Percentiles rank a stretch among this genome's conserved stretches.
phyloP scores from a whole-genome alignment of 768 basidiomycete species.

The Pulveroboletus ravenelii region DNA sequence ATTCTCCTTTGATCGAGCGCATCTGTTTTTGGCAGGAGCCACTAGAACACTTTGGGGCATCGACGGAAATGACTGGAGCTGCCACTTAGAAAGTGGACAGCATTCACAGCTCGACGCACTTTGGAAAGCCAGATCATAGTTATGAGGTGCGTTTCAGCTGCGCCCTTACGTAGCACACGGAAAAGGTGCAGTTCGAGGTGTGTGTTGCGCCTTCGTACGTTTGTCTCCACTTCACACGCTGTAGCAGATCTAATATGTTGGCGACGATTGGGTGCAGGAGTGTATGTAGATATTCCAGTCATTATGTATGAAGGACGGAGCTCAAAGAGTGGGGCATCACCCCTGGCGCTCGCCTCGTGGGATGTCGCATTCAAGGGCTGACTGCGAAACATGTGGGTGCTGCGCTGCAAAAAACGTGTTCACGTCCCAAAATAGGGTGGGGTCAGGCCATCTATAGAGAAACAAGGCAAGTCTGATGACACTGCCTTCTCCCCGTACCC shows the following conservation, averaged over 20 bases:
- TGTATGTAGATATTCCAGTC: constrained; percentile 24
- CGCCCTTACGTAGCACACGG: constrained; percentile 26
- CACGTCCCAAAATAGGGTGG: constrained; percentile 24
- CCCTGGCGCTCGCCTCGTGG: constrained; percentile 31
- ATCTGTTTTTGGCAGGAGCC: constrained; percentile 33
- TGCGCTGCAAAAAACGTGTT: constrained; percentile 35
- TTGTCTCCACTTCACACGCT: constrained; percentile 17
- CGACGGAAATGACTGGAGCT: constrained; percentile 35
- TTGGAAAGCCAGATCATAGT: constrained; percentile 25
- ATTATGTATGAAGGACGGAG: constrained; percentile 30
- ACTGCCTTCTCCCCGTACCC: constrained; percentile 28
- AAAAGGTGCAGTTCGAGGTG: constrained; percentile 19
- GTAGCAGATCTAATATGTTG: constrained; percentile 18
- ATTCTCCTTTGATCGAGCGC: constrained; percentile 32
- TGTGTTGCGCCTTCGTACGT: constrained; percentile 23
- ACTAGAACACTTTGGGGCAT: constrained; percentile 28
- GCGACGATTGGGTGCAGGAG: constrained; percentile 15
- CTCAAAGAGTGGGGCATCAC: constrained; percentile 20
- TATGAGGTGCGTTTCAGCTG: constrained; percentile 11
- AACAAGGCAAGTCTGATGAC: constrained; percentile 20
- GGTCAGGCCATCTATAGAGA: constrained; percentile 10
- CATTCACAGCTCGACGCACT: constrained; percentile 26
- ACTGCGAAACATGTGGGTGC: constrained; percentile 26
- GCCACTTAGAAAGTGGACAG: constrained; percentile 25
- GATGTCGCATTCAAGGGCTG: constrained; percentile 13